phyloP scores from a whole-genome alignment of 139 green algal genomes.

The Raphidocelis subcapitata region DNA sequence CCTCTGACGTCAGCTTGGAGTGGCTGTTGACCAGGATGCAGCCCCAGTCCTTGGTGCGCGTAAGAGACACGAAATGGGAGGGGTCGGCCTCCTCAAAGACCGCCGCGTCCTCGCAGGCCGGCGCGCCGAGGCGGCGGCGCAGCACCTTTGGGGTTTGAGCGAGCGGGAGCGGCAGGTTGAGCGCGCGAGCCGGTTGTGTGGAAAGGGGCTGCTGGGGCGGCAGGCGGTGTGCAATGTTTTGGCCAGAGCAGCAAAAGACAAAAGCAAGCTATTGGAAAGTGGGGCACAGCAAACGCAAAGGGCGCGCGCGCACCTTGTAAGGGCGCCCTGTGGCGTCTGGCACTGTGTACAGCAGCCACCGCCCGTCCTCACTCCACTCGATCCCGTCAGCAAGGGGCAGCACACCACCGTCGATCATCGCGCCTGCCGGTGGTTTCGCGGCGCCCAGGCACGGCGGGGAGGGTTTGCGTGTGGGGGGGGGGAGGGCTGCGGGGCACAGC shows the following conservation, averaged over 20 bases:
- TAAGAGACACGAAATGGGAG: constrained; percentile 50
- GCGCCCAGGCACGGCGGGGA: not conserved
- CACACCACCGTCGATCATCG: not conserved
- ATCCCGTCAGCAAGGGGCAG: constrained; percentile 10
- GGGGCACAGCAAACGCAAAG: not conserved
- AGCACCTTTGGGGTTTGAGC: not conserved
- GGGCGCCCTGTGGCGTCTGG: constrained; percentile 9
- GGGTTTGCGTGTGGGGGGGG: not conserved
- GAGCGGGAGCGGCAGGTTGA: not conserved
- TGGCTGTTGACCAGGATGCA: constrained; percentile 57
- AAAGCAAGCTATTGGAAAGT: not conserved
- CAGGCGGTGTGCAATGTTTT: not conserved
- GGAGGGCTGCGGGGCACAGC: not conserved
- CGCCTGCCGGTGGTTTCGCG: not conserved
- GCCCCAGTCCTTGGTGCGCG: constrained; percentile 64
- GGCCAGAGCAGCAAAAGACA: not conserved
- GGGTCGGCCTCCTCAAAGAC: constrained; percentile 52
- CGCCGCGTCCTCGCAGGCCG: not conserved
- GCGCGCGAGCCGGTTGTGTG: too few species aligned
- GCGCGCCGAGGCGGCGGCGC: not conserved
- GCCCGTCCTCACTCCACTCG: constrained; percentile 23
- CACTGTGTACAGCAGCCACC: constrained; percentile 12
- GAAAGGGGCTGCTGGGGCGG: too few species aligned
- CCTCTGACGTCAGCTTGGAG: constrained; percentile 64
- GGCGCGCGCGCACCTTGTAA: constrained; percentile 3